Evolutionary conservation across 2,329 filamentous ascomycete genomes (phyloP).

Genomic region (Ophiocordyceps unilateralis): DNA sequence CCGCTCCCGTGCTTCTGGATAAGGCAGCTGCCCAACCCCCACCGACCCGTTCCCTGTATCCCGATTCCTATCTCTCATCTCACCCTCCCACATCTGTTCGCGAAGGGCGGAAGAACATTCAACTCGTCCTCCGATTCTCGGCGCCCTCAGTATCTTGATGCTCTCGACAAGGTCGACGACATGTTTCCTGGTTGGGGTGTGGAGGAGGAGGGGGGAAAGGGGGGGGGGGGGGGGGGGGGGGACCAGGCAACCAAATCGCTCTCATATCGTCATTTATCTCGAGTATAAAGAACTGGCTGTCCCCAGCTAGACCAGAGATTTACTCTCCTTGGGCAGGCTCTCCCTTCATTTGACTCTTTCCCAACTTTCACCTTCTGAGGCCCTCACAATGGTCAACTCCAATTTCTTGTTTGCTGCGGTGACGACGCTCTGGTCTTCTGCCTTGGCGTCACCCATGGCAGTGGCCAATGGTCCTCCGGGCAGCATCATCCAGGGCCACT

Average conservation of each 20-base stretch:
- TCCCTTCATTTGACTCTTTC: background rate
- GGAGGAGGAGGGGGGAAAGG: background rate
- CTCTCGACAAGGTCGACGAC: background rate
- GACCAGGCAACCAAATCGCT: background rate
- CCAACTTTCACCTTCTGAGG: slow-evolving; percentile 2
- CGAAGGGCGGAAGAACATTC: background rate
- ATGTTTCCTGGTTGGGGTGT: background rate
- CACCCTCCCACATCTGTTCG: background rate
- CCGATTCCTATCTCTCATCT: slow-evolving; percentile 2
- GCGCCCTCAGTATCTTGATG: background rate
- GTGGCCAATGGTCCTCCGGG: slow-evolving; percentile 5
- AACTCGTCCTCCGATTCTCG: background rate
- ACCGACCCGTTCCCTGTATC: background rate
- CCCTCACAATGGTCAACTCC: slow-evolving; percentile 13
- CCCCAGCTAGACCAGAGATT: too few relatives aligned
- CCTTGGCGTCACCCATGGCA: slow-evolving; percentile 7
- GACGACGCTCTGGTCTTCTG: slow-evolving; percentile 8
- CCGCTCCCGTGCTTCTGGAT: background rate
- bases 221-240: background rate
- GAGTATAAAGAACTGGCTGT: slow-evolving; percentile 1
- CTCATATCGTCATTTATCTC: background rate
- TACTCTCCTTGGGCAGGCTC: background rate
- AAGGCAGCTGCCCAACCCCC: slow-evolving; percentile 1
- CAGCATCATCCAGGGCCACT: slow-evolving; percentile 22
- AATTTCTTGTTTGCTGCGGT: slow-evolving; percentile 10